Evolutionary conservation across 306 rosid genomes (phyloP).

Genomic region (Hylodesmum podocarpum): DNA sequence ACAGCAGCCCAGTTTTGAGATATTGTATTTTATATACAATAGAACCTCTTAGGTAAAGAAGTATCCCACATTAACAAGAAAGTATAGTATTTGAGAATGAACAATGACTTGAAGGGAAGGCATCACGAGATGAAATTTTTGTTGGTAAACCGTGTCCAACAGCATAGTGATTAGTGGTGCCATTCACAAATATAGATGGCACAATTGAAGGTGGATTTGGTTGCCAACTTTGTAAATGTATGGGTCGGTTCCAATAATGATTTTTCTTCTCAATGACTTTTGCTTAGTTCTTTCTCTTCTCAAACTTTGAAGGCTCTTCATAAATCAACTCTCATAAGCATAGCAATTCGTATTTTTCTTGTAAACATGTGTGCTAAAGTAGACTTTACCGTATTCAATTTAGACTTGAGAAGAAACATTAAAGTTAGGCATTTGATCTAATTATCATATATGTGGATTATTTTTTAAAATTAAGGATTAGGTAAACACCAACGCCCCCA

Average conservation of each 20-base stretch:
- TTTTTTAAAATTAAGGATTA: constrained; percentile 30
- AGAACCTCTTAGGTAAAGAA: background rate
- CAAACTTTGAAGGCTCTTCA: background rate
- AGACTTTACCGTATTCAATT: background rate
- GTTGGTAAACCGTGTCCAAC: constrained; percentile 13
- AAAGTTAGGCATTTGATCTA: constrained; percentile 23
- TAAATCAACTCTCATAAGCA: background rate
- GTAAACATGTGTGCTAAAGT: background rate
- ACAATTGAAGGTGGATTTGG: constrained; percentile 25
- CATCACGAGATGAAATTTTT: constrained; percentile 18
- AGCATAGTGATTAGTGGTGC: constrained; percentile 5
- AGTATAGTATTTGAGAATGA: constrained; percentile 17
- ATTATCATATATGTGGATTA: background rate
- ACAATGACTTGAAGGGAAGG: constrained; percentile 15
- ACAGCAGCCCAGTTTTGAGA: background rate
- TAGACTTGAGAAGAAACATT: background rate
- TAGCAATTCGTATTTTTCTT: constrained; percentile 13
- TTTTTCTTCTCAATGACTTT: constrained; percentile 9
- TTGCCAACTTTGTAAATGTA: constrained; percentile 40
- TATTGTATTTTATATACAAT: background rate
- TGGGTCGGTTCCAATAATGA: constrained; percentile 6
- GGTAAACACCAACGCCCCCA: constrained; percentile 36
- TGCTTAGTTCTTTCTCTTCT: background rate
- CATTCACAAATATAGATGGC: constrained; percentile 10
- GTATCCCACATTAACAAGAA: background rate